Evolutionary conservation across 495 filamentous ascomycete genomes (phyloP).

Genomic region (Podospora bellae-mahoneyi): DNA sequence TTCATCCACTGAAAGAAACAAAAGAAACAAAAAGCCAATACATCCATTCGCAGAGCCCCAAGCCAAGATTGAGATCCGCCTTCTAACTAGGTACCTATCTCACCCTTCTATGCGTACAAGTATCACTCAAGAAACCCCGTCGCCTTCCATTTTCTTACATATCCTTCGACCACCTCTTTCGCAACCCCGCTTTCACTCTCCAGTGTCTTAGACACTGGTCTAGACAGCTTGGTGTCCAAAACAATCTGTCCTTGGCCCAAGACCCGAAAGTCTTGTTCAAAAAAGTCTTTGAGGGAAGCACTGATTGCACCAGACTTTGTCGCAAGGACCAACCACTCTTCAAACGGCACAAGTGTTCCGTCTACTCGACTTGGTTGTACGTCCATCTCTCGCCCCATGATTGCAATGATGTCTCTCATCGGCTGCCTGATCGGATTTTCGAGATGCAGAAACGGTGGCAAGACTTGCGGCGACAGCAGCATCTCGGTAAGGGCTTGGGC

Average conservation of each 20-base stretch:
- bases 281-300: background rate
- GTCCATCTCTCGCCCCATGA: background rate
- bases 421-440: background rate
- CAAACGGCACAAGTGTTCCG: background rate
- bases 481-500: background rate
- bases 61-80: no score
- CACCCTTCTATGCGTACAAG: background rate
- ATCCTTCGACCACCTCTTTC: background rate
- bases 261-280: background rate
- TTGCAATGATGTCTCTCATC: background rate
- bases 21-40: no score
- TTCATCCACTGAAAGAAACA: no score
- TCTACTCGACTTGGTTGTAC: background rate
- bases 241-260: background rate
- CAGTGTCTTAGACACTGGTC: background rate
- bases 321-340: background rate
- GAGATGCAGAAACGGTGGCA: background rate
- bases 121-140: background rate
- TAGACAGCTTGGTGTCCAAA: background rate
- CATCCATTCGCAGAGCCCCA: no score
- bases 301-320: background rate
- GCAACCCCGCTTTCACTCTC: background rate
- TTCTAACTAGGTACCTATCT: no score
- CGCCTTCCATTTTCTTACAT: background rate
- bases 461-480: background rate